phyloP scores from a whole-genome alignment of 805 yeast genomes.

The Candida suzukii region DNA sequence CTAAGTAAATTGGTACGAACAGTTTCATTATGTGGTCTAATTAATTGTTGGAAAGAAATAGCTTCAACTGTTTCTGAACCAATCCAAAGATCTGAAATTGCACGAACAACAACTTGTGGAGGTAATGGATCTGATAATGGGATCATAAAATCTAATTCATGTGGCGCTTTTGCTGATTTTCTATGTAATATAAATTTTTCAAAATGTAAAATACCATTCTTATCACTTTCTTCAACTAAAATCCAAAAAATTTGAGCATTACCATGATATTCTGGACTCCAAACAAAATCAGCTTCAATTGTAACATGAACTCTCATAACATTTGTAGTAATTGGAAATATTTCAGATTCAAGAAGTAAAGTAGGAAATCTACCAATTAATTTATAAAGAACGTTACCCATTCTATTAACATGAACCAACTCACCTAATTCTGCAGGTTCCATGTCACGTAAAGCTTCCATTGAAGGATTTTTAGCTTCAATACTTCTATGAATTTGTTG shows the following conservation, averaged over 20 bases:
- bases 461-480: slow-evolving; percentile 55
- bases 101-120: slow-evolving; percentile 74
- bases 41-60: slow-evolving; percentile 83
- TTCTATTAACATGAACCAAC: slow-evolving; percentile 70
- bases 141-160: slow-evolving; percentile 85
- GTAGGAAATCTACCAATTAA: slow-evolving; percentile 69
- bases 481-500: slow-evolving; percentile 55
- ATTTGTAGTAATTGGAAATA: slow-evolving; percentile 80
- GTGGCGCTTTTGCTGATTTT: slow-evolving; percentile 44
- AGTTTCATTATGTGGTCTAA: slow-evolving; percentile 83
- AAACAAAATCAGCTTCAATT: slow-evolving; percentile 69
- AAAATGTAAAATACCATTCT: slow-evolving; percentile 66
- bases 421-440: slow-evolving; percentile 78
- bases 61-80: slow-evolving; percentile 74
- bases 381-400: slow-evolving; percentile 59
- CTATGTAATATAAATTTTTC: slow-evolving; percentile 70
- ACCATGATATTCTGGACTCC: slow-evolving; percentile 84
- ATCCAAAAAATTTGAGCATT: slow-evolving; percentile 86
- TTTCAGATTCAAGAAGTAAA: slow-evolving; percentile 67
- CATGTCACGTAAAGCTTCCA: slow-evolving; percentile 71
- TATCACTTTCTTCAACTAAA: slow-evolving; percentile 80
- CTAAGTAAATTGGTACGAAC: slow-evolving; percentile 73
- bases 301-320: slow-evolving; percentile 76
- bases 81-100: slow-evolving; percentile 81
- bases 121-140: slow-evolving; percentile 89